Evolutionary conservation across 352 stramenopile genomes (phyloP), one percentile per base, ranked within the genome.

Genomic region (Pythium sukuiense): DNA sequence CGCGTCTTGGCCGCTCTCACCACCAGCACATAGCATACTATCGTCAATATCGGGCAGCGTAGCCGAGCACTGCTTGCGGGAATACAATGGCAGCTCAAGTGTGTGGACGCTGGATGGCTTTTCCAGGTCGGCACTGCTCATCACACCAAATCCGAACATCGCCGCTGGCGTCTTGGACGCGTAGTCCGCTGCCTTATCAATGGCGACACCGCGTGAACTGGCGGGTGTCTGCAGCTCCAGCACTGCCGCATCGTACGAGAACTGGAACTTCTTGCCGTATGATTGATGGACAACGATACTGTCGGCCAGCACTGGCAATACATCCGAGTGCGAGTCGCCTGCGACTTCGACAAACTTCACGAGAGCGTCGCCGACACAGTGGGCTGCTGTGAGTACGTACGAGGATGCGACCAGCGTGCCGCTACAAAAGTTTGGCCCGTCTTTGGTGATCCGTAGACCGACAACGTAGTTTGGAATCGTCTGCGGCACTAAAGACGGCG

Each of bases 301-400:
- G 24, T 73, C 55, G 8, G 49, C 49, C 20, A 74, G 18, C 32
- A 80, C 58, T 7, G 41, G 46, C 1, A 80, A 65, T 2, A 67
- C 27, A 48, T 78, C 70, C 0, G 61, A 29, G 3, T 59, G 55
- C 2, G 55, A 69, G 16, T 30, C 37, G 13, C 63, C 70, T 45
- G 60, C 71, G 33, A 80, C 55, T 1, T 56, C 65, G 53, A 79
- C 61, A 37, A 58, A 76, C 14, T 73, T 73, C 7, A 61, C 71
- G 0, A 72, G 39, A 8, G 62, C 67, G 20, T 77, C 69, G 27
- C 45, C 59, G 2, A 81, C 72, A 37, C 76, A 84, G 46, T 84
- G 76, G 1, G 72, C 76, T 0, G 76, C 76, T 9, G 76, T 84
- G 35, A 84, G 69, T 37, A 84, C 70, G 61, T 73, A 80, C 26